phyloP scores from a whole-genome alignment of 1,139 yeast genomes.

The Maudiozyma humilis region DNA sequence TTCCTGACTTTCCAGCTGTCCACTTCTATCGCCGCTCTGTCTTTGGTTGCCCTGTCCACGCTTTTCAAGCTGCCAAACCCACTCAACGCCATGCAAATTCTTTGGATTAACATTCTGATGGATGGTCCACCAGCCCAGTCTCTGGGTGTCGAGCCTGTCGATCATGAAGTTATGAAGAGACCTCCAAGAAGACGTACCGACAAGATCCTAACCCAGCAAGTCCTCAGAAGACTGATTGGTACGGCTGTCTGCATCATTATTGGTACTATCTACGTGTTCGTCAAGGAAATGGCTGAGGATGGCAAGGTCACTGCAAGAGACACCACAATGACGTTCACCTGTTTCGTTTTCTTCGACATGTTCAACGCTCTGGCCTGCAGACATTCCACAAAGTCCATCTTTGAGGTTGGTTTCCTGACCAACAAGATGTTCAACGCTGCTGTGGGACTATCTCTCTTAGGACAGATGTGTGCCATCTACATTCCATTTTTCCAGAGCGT shows the following conservation, averaged over 20 bases:
- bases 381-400: constrained; percentile 71
- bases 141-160: constrained; percentile 94
- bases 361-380: constrained; percentile 92
- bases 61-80: constrained; percentile 86
- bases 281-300: constrained; percentile 75
- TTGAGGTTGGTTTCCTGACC: constrained; percentile 62
- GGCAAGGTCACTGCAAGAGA: constrained; percentile 76
- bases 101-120: constrained; percentile 96
- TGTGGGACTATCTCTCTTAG: constrained; percentile 77
- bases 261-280: constrained; percentile 81
- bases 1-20: constrained; percentile 91
- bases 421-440: constrained; percentile 91
- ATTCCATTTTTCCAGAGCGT: constrained; percentile 84
- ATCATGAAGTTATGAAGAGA: constrained; percentile 84
- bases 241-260: constrained; percentile 63
- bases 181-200: constrained; percentile 88
- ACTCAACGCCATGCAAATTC: constrained; percentile 95
- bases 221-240: constrained; percentile 64
- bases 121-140: constrained; percentile 99
- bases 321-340: constrained; percentile 97
- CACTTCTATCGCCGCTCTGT: constrained; percentile 89
- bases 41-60: constrained; percentile 81
- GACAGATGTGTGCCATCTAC: constrained; percentile 91
- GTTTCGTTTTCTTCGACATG: constrained; percentile 92
- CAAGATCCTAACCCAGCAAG: constrained; percentile 61